Base-by-base conservation (phyloP, 805 yeast species). In the Wickerhamomyces canadensis region DNA sequence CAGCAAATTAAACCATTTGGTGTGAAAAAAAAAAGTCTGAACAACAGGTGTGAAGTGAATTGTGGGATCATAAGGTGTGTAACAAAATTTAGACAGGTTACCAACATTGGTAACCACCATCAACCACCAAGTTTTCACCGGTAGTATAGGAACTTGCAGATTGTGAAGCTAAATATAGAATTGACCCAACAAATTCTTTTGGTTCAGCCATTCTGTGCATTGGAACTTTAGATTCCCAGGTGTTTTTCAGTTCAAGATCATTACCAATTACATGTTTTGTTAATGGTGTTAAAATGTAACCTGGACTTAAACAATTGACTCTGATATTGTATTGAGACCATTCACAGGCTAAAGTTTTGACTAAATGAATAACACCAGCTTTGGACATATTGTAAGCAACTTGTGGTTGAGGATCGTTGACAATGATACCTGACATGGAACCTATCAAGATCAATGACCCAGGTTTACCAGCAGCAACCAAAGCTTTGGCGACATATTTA, bases 81-180 rank as follows among this genome's bases (percentile, higher is more conserved):
- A 21, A 21, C 7, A 21, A 21, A 21, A 7, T 10, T n/a, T 13
- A 25, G 27, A 30, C n/a, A 29, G 18, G 27, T 53, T 36, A 84
- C 91, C 91, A 84, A 49, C 87, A 80, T 49, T 81, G 81, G 68
- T 84, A 85, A 40, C 94, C 95, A 54, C 94, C 94, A 56, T 85
- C 94, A 40, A 83, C 91, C 22, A 81, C 77, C 62, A 85, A 62
- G 62, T 84, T 84, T 58, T 83, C 80, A 54, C 94, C 95, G 13
- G 94, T 84, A 41, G 91, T 83, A 69, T 84, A 85, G 15, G 82
- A 70, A 26, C 84, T 74, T 8, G 91, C 93, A 33, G 75, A 50
- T 40, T 76, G 74, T 27, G 84, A 72, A 19, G 89, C 79, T 66
- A 84, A 70, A 68, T 81, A 85, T 45, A 85, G 64, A 40, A 82